Percentiles rank a stretch among this genome's conserved stretches.
These are phyloP conservation scores for Yamadazyma songkhlaensis DNA, from an alignment of 1,139 yeast genomes.

Conservation along the genomic window DNA sequence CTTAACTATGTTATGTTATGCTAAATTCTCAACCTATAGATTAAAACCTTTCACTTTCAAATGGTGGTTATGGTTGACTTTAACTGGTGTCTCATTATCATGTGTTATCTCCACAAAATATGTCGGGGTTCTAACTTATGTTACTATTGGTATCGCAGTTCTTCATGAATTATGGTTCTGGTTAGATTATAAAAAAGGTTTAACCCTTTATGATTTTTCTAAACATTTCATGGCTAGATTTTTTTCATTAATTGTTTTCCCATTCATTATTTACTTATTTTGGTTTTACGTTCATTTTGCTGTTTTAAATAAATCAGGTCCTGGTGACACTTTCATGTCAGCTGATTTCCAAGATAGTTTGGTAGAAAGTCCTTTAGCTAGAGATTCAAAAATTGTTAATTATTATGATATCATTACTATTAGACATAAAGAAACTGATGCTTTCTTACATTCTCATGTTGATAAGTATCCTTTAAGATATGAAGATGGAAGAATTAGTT, in stretches of 20 bases:
- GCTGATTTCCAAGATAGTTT: slow-evolving; percentile 90
- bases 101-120: slow-evolving; percentile 93
- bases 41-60: slow-evolving; percentile 55
- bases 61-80: slow-evolving; percentile 88
- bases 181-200: slow-evolving; percentile 69
- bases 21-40: slow-evolving; percentile 74
- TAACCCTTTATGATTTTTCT: slow-evolving; percentile 53
- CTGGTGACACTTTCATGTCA: slow-evolving; percentile 94
- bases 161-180: slow-evolving; percentile 82
- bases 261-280: slow-evolving; percentile 76
- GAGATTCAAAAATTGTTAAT: slow-evolving; percentile 66
- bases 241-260: slow-evolving; percentile 70
- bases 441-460: slow-evolving; percentile 79
- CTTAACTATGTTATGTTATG: slow-evolving; percentile 71
- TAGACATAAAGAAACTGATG: slow-evolving; percentile 72
- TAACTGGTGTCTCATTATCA: slow-evolving; percentile 83
- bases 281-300: slow-evolving; percentile 95
- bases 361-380: slow-evolving; percentile 76
- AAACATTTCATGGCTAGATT: slow-evolving; percentile 79
- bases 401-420: slow-evolving; percentile 75
- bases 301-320: slow-evolving; percentile 80
- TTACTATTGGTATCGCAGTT: slow-evolving; percentile 85
- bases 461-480: slow-evolving; percentile 80
- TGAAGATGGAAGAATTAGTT: slow-evolving; percentile 94
- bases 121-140: slow-evolving; percentile 89